Evolutionary conservation across 2,329 filamentous ascomycete species (phyloP).

Genomic region (Aplosporella prunicola): DNA sequence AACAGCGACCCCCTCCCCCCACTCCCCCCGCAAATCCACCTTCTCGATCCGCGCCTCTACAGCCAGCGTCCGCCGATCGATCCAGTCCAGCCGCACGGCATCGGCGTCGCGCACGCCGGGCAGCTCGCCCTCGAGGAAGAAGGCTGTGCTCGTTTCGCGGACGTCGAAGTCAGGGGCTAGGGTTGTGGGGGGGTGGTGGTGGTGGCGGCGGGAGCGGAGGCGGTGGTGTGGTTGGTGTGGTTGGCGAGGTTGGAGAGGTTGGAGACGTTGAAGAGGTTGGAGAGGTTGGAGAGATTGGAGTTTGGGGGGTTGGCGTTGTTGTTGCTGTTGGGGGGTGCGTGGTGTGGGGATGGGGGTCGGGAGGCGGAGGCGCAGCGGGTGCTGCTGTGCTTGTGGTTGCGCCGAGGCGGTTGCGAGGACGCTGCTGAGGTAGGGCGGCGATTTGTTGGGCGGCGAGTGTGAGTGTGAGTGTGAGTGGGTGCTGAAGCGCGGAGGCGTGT

Average conservation of each 20-base stretch:
- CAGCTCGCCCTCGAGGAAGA: constrained; percentile 11
- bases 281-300: constrained; percentile 8
- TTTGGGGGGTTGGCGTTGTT: constrained; percentile 3
- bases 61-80: constrained; percentile 7
- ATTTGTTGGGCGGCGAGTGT: neutral
- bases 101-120: constrained; percentile 2
- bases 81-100: constrained; percentile 9
- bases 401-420: constrained; percentile 8
- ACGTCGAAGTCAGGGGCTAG: constrained; percentile 13
- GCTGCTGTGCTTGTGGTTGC: neutral
- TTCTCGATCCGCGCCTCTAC: constrained; percentile 8
- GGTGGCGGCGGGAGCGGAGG: constrained; percentile 10
- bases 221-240: constrained; percentile 1
- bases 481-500: no score
- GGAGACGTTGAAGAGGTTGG: constrained; percentile 6
- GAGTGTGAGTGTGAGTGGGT: no score
- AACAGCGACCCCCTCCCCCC: constrained; percentile 1
- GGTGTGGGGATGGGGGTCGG: neutral
- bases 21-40: constrained; percentile 10
- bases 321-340: constrained; percentile 6
- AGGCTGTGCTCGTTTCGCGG: constrained; percentile 7
- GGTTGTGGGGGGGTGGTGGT: constrained; percentile 12
- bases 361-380: neutral
- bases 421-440: constrained; percentile 4
- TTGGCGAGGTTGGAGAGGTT: neutral